Conservation (phyloP, 140 eudicot genomes). For the Flaveria floridana region DNA sequence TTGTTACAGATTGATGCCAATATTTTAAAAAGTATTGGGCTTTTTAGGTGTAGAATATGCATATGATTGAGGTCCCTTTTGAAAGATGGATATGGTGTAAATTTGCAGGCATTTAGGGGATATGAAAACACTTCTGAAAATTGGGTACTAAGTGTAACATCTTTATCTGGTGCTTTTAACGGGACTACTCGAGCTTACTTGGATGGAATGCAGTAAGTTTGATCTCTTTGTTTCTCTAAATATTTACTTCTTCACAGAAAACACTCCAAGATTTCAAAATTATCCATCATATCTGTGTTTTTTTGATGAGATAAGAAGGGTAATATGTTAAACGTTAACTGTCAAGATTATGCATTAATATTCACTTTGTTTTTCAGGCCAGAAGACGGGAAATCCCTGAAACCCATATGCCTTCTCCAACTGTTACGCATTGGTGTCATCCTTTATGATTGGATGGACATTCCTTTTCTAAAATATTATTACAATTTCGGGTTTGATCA, state of each 20-base stretch:
- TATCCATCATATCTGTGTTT: neutral
- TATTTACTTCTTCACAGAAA: neutral
- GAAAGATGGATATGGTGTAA: conserved; percentile 1
- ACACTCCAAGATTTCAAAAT: neutral
- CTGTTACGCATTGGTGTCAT: conserved; percentile 75
- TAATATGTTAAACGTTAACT: neutral
- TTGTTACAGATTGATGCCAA: neutral
- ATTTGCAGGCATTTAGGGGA: conserved; percentile 78
- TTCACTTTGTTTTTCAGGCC: conserved; percentile 50
- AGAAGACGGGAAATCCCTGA: conserved; percentile 76
- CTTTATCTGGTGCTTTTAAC: conserved; percentile 93
- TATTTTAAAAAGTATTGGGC: neutral
- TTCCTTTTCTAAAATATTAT: conserved; percentile 63
- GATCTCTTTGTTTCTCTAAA: neutral
- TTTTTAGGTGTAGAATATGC: neutral
- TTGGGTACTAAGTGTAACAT: conserved; percentile 85
- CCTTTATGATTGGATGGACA: conserved; percentile 82
- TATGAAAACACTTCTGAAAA: conserved; percentile 70
- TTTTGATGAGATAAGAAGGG: neutral
- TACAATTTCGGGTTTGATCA: conserved; percentile 95
- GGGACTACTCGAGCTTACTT: conserved; percentile 89
- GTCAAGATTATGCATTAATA: neutral
- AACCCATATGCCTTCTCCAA: conserved; percentile 76
- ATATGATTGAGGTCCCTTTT: conserved; percentile 4
- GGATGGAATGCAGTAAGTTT: conserved; percentile 97